Evolutionary conservation across 1,139 yeast genomes (phyloP).

Genomic region (Candida sanyaensis): DNA sequence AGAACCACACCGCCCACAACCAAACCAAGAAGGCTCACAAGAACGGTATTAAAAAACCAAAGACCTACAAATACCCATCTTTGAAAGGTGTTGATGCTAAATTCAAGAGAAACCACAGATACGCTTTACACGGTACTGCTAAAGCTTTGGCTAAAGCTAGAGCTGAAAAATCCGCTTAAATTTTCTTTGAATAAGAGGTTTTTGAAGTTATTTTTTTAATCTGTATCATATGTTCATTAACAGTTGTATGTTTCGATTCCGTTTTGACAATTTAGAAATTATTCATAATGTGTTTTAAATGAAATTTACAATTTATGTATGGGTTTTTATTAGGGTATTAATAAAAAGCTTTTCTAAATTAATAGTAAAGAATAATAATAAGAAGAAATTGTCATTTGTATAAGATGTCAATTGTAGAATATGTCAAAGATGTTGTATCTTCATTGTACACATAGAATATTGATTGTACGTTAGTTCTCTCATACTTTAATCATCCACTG

Average conservation of each 20-base stretch:
- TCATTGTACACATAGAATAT: too few relatives aligned
- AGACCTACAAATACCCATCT: constrained; percentile 96
- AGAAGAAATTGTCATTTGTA: too few relatives aligned
- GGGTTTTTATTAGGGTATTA: constrained; percentile 16
- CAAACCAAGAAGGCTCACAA: constrained; percentile 99
- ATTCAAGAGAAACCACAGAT: constrained; percentile 99
- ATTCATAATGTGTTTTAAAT: neutral
- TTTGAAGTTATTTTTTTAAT: constrained; percentile 2
- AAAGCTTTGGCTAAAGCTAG: constrained; percentile 86
- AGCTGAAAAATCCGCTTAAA: constrained; percentile 43
- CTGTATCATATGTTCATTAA: constrained; percentile 9
- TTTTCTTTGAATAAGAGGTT: constrained; percentile 1
- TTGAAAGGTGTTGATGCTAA: constrained; percentile 98
- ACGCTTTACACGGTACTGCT: constrained; percentile 97
- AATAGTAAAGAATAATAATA: neutral
- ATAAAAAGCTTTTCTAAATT: constrained; percentile 12
- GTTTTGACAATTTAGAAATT: constrained; percentile 18
- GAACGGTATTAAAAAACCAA: constrained; percentile 99
- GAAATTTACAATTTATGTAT: constrained; percentile 11
- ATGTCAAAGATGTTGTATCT: too few relatives aligned
- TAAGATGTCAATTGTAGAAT: too few relatives aligned
- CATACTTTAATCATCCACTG: too few relatives aligned
- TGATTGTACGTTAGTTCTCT: too few relatives aligned
- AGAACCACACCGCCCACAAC: constrained; percentile 99
- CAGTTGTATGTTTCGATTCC: constrained; percentile 13